Percentiles rank a stretch among this genome's conserved stretches.
Evolutionary conservation across 257 asterid genomes (phyloP).

Genomic region (Solanum chiquidenum): DNA sequence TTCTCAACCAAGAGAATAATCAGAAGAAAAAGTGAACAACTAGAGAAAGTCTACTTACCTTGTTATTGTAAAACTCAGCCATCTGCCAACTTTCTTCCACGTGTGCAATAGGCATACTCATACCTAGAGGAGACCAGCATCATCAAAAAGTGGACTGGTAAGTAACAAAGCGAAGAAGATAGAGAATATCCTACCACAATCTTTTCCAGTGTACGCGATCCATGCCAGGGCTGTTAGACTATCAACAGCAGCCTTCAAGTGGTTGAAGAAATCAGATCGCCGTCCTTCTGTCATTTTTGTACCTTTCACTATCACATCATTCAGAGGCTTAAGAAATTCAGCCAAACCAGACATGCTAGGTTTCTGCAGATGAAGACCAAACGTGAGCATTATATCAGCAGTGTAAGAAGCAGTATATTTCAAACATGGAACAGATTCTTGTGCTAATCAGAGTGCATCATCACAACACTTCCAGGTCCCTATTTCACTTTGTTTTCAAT

Average conservation of each 20-base stretch:
- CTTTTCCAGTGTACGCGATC: slow-evolving; percentile 91
- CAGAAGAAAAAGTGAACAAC: not conserved
- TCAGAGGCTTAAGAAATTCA: slow-evolving; percentile 85
- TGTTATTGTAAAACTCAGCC: slow-evolving; percentile 94
- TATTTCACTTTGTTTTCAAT: not conserved
- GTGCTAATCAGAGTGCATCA: not conserved
- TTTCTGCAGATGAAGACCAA: slow-evolving; percentile 47
- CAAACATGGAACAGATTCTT: not conserved
- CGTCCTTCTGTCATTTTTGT: slow-evolving; percentile 70
- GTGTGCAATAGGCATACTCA: slow-evolving; percentile 97
- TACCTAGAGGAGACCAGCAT: slow-evolving; percentile 34
- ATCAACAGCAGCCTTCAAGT: slow-evolving; percentile 86
- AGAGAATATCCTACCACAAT: slow-evolving; percentile 51
- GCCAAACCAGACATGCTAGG: slow-evolving; percentile 69
- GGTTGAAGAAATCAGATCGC: slow-evolving; percentile 71
- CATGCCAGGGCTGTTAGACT: slow-evolving; percentile 82
- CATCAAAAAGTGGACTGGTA: not conserved
- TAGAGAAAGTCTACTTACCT: slow-evolving; percentile 32
- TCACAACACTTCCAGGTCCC: not conserved
- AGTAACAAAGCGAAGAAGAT: not conserved
- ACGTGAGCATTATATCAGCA: not conserved
- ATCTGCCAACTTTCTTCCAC: slow-evolving; percentile 99
- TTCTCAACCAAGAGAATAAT: not conserved
- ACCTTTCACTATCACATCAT: slow-evolving; percentile 64
- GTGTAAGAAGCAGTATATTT: not conserved